Base-by-base conservation (phyloP, 2,329 filamentous ascomycete genomes). In the Clonostachys rhizophaga region DNA sequence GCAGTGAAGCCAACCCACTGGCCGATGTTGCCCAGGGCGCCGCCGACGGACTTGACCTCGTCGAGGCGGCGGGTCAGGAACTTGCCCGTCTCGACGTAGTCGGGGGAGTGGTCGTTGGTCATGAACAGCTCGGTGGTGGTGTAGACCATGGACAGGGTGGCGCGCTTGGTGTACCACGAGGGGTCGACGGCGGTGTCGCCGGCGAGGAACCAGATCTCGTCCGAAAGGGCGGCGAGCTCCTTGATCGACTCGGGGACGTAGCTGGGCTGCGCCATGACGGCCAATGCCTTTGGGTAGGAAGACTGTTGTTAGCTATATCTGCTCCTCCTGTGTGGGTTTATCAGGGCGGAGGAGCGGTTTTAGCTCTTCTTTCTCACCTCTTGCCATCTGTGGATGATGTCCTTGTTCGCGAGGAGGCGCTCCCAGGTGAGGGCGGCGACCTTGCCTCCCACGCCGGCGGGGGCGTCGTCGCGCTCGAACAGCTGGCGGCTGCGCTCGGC, bases 201-300 rank as follows among this genome's bases (percentile, higher is more conserved):
- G 0, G 92, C 82, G 5, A 96, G 80, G 59, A 87, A 91, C 77
- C 87, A 89, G 45, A 99, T 95, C 65, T 99, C 94, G 64, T 96
- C 92, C n/a, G 87, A 80, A 5, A 99, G 81, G 44, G 79, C 74
- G 40, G 87, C 84, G 5, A 99, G 79, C 69, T 97, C 94, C 41
- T 77, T 77, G 4, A 96, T 63, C 0, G 91, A 91, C 9, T 81
- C 70, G 0, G 89, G 81, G 34, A 95, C 78, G 64, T 92, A 87
- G 50, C 78, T 81, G 0, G 90, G 88, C 49, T 95, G 84, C 5
- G 91, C 90, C 88, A 96, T 96, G 51, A 95, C 74, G 5, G 89
- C 91, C 4, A 97, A 76, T 41, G 92, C 94, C 87, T 94, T 37
- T 24, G 2, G 13, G 5, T 9, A 5, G 34, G 45, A 6, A 30